Conservation (phyloP, 176 grass and related monocot species). For the Carex scoparia region DNA sequence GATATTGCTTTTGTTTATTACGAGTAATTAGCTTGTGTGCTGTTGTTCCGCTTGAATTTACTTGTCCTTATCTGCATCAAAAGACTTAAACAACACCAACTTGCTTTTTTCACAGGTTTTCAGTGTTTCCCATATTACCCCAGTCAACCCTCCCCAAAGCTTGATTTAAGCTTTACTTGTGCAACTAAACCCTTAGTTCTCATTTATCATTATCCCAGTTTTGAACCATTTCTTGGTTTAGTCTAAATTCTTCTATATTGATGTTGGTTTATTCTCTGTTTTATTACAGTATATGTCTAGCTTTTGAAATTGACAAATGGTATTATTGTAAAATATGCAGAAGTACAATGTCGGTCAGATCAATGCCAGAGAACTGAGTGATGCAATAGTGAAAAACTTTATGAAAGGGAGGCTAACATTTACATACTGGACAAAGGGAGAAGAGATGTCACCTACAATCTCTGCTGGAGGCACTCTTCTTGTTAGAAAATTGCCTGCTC, state of each 20-base stretch:
- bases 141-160: neutral
- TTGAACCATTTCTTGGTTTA: neutral
- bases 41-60: neutral
- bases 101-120: neutral
- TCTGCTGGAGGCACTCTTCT: conserved; percentile 48
- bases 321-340: conserved; percentile 35
- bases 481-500: conserved; percentile 63
- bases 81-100: neutral
- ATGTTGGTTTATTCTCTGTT: too few species aligned
- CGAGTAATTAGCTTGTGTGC: neutral
- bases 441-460: conserved; percentile 57
- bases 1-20: neutral
- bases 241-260: neutral
- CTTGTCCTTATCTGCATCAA: neutral
- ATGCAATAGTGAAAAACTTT: conserved; percentile 69
- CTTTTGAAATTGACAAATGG: neutral
- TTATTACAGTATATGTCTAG: neutral
- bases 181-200: neutral
- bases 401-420: conserved; percentile 78
- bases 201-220: neutral
- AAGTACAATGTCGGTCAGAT: conserved; percentile 80
- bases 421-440: conserved; percentile 63
- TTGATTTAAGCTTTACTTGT: neutral
- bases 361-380: conserved; percentile 52
- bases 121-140: neutral